Percentiles rank a stretch among this genome's conserved stretches.
Evolutionary conservation across 2,329 filamentous ascomycete genomes (phyloP).

Genomic region (Fusarium phyllophilum): DNA sequence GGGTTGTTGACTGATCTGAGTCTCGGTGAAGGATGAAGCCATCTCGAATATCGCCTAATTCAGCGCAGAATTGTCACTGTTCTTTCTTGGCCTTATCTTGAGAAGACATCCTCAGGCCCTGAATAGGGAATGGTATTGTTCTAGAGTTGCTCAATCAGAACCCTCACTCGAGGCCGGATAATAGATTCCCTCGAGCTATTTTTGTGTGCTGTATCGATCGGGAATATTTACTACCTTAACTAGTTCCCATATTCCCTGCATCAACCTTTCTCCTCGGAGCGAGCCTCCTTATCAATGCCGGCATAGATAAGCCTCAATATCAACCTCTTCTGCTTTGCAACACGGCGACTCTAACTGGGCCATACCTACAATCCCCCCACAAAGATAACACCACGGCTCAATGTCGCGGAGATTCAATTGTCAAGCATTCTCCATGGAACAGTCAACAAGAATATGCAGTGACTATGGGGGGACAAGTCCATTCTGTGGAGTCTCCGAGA

Average conservation of each 20-base stretch:
- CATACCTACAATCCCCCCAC: conserved; percentile 1
- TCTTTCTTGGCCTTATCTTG: background rate
- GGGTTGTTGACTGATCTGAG: conserved; percentile 14
- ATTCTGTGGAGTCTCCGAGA: background rate
- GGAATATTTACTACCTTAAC: conserved; percentile 4
- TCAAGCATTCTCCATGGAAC: conserved; percentile 13
- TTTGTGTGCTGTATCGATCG: conserved; percentile 1
- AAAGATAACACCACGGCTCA: conserved; percentile 19
- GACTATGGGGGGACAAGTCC: background rate
- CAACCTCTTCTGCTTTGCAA: conserved; percentile 17
- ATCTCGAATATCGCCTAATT: background rate
- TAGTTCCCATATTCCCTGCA: conserved; percentile 13
- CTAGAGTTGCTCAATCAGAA: background rate
- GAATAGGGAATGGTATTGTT: background rate
- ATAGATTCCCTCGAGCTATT: conserved; percentile 13
- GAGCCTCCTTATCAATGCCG: conserved; percentile 19
- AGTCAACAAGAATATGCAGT: background rate
- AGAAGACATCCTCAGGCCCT: background rate
- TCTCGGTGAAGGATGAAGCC: conserved; percentile 24
- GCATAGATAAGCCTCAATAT: conserved; percentile 32
- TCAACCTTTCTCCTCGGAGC: conserved; percentile 34
- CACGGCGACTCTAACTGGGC: conserved; percentile 18
- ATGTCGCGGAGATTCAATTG: conserved; percentile 5
- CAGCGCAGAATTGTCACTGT: background rate
- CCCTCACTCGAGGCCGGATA: background rate